Percentiles rank a stretch among this genome's conserved stretches.
Conservation (phyloP, 2,329 filamentous ascomycete genomes). For the Fusarium secorum region DNA sequence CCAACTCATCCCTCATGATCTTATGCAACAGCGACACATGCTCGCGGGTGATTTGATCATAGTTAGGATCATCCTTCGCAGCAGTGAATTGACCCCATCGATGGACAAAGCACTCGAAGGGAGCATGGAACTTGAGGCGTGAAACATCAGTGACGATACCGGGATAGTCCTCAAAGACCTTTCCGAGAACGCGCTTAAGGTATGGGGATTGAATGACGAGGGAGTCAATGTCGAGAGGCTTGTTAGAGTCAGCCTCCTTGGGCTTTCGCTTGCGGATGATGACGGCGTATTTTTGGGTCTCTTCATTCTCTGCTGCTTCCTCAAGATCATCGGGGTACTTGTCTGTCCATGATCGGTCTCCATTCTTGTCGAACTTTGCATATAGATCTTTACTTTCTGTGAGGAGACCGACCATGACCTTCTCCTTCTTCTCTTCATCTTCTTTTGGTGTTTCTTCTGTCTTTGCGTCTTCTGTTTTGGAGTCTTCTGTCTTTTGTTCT, state of each 20-base stretch:
- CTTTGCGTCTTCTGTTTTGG: slow-evolving; percentile 9
- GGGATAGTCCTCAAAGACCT: slow-evolving; percentile 65
- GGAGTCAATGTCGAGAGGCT: slow-evolving; percentile 67
- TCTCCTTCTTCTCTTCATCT: slow-evolving; percentile 32
- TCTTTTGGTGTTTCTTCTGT: slow-evolving; percentile 6
- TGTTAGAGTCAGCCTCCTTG: slow-evolving; percentile 65
- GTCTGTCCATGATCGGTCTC: slow-evolving; percentile 63
- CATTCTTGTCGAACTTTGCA: slow-evolving; percentile 55
- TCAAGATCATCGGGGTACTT: slow-evolving; percentile 62
- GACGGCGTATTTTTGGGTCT: slow-evolving; percentile 68
- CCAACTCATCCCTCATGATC: slow-evolving; percentile 60
- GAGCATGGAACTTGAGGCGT: slow-evolving; percentile 66
- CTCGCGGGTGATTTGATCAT: slow-evolving; percentile 53
- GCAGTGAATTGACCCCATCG: slow-evolving; percentile 62
- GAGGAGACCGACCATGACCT: slow-evolving; percentile 47
- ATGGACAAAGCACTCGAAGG: slow-evolving; percentile 72
- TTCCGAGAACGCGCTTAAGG: slow-evolving; percentile 63
- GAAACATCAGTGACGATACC: slow-evolving; percentile 66
- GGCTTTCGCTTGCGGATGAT: slow-evolving; percentile 62
- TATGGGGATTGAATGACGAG: slow-evolving; percentile 70
- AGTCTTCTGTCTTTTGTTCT: slow-evolving; percentile 7
- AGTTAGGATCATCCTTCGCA: slow-evolving; percentile 50
- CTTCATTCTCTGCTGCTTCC: slow-evolving; percentile 66
- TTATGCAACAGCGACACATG: slow-evolving; percentile 58
- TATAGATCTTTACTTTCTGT: slow-evolving; percentile 54